phyloP scores from a whole-genome alignment of 768 basidiomycete genomes.

The Astraeus odoratus region DNA sequence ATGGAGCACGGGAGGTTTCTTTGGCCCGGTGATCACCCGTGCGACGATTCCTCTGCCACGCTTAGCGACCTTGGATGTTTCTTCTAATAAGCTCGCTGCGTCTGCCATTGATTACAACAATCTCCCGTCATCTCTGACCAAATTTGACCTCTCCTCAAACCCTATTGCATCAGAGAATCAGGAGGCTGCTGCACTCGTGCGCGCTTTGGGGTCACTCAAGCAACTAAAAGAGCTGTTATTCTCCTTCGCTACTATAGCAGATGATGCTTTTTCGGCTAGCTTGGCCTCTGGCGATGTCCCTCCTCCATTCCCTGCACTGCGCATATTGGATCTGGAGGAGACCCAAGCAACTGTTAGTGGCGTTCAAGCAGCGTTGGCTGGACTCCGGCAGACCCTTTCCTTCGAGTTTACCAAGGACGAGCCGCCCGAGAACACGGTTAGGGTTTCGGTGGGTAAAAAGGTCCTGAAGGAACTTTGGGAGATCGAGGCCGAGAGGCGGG shows the following conservation, averaged over 20 bases:
- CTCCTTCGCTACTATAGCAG: constrained; percentile 50
- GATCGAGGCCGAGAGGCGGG: constrained; percentile 56
- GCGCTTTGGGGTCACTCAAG: constrained; percentile 38
- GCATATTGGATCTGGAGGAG: constrained; percentile 58
- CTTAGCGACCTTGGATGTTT: constrained; percentile 56
- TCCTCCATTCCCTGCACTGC: constrained; percentile 44
- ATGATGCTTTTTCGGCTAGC: constrained; percentile 46
- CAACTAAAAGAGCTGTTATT: constrained; percentile 53
- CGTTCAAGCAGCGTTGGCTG: constrained; percentile 38
- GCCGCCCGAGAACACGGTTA: constrained; percentile 43
- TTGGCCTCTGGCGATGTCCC: constrained; percentile 8
- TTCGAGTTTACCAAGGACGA: constrained; percentile 51
- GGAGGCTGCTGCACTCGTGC: constrained; percentile 30
- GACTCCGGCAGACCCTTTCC: constrained; percentile 43
- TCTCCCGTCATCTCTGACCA: constrained; percentile 49
- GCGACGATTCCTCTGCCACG: constrained; percentile 60
- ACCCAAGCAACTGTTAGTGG: constrained; percentile 49
- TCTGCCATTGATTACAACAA: constrained; percentile 42
- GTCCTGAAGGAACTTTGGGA: constrained; percentile 76
- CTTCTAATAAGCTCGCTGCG: constrained; percentile 59
- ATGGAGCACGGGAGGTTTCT: constrained; percentile 48
- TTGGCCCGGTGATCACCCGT: constrained; percentile 53
- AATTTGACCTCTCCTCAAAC: constrained; percentile 60
- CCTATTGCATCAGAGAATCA: constrained; percentile 43
- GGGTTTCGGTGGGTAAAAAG: constrained; percentile 62